phyloP scores from a whole-genome alignment of 345 rosid species.

The Lagerstroemia speciosa region DNA sequence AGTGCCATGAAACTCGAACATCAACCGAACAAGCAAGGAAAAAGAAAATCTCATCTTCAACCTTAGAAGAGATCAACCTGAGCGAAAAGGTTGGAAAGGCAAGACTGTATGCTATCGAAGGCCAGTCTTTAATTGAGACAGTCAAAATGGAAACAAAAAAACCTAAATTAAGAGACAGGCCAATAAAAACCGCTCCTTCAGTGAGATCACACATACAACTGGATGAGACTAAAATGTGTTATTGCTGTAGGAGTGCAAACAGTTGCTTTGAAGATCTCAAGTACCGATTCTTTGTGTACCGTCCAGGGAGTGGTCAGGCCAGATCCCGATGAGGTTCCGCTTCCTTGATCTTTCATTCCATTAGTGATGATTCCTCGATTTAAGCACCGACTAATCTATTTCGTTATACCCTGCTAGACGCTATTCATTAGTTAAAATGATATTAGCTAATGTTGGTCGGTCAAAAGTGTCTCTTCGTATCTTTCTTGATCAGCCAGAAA shows the following conservation, averaged over 20 bases:
- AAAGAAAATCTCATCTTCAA: neutral
- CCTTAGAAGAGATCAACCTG: constrained; percentile 10
- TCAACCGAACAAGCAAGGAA: neutral
- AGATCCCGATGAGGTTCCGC: too few relatives aligned
- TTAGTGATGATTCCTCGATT: too few relatives aligned
- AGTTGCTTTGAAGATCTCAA: neutral
- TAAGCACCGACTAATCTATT: too few relatives aligned
- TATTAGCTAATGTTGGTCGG: too few relatives aligned
- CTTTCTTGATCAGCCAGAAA: too few relatives aligned
- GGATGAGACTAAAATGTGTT: neutral
- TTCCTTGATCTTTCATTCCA: too few relatives aligned
- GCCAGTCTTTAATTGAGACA: neutral
- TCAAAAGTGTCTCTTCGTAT: too few relatives aligned
- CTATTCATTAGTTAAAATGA: too few relatives aligned
- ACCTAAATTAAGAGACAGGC: neutral
- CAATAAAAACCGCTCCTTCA: too few relatives aligned
- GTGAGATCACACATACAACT: neutral
- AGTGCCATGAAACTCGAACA: neutral
- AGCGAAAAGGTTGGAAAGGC: constrained; percentile 97
- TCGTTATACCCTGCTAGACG: too few relatives aligned
- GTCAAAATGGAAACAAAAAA: constrained; percentile 3
- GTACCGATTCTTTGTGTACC: too few relatives aligned
- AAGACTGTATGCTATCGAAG: constrained; percentile 9
- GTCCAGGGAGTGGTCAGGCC: too few relatives aligned
- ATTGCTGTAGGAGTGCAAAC: neutral